Conservation (phyloP, 805 yeast species). For the Tetrapisispora iriomotensis region DNA sequence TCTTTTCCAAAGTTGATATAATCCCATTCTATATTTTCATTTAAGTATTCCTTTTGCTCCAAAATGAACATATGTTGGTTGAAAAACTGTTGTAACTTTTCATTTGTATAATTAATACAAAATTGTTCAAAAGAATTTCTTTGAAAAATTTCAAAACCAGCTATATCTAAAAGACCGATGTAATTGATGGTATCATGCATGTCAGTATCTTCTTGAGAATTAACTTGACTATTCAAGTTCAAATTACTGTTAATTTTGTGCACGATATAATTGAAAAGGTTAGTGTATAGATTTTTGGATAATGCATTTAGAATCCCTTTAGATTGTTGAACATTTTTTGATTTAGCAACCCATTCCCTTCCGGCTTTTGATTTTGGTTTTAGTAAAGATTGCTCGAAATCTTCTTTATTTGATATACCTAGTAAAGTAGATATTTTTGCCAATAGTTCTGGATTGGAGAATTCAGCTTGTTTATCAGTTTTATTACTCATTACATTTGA, state of each 20-base stretch:
- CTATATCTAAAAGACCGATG: constrained; percentile 94
- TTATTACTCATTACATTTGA: constrained; percentile 37
- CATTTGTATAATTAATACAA: constrained; percentile 95
- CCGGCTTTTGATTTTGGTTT: constrained; percentile 89
- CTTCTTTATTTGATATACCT: constrained; percentile 44
- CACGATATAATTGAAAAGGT: constrained; percentile 69
- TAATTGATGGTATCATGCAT: constrained; percentile 32
- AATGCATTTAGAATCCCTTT: constrained; percentile 75
- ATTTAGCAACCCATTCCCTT: constrained; percentile 70
- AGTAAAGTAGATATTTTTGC: constrained; percentile 44
- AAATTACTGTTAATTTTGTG: constrained; percentile 63
- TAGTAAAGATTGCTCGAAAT: constrained; percentile 50
- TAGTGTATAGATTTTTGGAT: constrained; percentile 79
- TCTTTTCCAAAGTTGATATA: constrained; percentile 94
- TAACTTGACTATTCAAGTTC: constrained; percentile 14
- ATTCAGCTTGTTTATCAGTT: constrained; percentile 57
- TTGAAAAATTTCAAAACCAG: constrained; percentile 94
- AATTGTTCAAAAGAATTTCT: constrained; percentile 93
- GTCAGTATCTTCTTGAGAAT: background rate
- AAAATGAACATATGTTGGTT: constrained; percentile 95
- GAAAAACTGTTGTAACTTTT: constrained; percentile 93
- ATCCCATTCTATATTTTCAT: constrained; percentile 92
- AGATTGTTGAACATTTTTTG: constrained; percentile 71
- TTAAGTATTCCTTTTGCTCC: constrained; percentile 91
- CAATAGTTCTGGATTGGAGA: constrained; percentile 32